Conservation (phyloP, 176 grass and related monocot genomes). For the sorghum (Sorghum bicolor) region DNA sequence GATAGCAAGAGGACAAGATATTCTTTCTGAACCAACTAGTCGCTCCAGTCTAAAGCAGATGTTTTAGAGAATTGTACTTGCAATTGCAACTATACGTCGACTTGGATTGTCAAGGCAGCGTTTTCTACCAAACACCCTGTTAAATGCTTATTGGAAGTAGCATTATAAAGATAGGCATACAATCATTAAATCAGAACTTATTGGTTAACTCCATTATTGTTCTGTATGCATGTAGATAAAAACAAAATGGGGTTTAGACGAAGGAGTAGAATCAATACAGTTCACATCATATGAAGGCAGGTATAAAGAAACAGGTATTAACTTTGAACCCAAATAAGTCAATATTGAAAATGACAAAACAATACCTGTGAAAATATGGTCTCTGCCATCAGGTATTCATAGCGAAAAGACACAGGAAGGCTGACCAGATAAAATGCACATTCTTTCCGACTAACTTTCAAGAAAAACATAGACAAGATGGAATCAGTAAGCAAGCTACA, state of each 20-base stretch:
- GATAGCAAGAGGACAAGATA: not conserved
- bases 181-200: not conserved
- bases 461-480: conserved; percentile 49
- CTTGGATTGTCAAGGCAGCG: not conserved
- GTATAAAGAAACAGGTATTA: not conserved
- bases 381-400: conserved; percentile 99
- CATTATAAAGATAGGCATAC: not conserved
- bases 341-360: conserved; percentile 10
- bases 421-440: conserved; percentile 95
- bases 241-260: not conserved
- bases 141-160: not conserved
- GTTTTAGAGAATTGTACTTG: not conserved
- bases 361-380: conserved; percentile 99
- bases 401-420: conserved; percentile 86
- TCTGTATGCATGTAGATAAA: not conserved
- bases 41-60: not conserved
- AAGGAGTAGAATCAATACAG: conserved; percentile 3
- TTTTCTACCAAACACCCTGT: not conserved
- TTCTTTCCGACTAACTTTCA: conserved; percentile 98
- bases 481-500: conserved; percentile 34
- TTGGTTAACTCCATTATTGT: not conserved
- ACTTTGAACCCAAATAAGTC: not conserved
- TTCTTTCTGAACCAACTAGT: not conserved
- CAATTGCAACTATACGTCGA: not conserved
- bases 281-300: not conserved